Conservation (phyloP, 2,329 filamentous ascomycete species). For the Verticillium tricorpus region DNA sequence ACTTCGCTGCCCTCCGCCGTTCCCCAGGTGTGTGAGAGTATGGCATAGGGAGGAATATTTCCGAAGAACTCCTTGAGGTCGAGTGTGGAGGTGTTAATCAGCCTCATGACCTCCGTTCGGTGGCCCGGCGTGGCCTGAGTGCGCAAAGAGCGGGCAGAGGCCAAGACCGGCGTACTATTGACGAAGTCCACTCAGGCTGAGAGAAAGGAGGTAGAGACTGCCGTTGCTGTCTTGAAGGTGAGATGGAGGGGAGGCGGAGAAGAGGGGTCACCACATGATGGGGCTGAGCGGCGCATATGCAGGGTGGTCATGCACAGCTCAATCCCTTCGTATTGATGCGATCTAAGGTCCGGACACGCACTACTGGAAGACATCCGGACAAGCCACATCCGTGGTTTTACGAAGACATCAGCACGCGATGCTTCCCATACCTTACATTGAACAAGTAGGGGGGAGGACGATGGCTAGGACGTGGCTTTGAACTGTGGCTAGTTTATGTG, state of each 20-base stretch:
- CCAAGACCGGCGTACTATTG: not conserved
- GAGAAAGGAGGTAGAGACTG: not conserved
- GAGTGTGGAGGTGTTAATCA: conserved; percentile 1
- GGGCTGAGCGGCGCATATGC: not conserved
- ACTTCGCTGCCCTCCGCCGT: conserved; percentile 10
- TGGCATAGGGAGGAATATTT: conserved; percentile 12
- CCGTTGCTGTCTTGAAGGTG: not conserved
- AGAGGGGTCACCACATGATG: not conserved
- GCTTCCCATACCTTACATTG: too few relatives aligned
- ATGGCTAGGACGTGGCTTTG: too few relatives aligned
- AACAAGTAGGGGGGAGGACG: too few relatives aligned
- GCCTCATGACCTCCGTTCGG: not conserved
- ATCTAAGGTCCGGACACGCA: too few relatives aligned
- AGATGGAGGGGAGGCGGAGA: not conserved
- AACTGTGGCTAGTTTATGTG: not conserved
- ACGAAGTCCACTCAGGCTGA: too few relatives aligned
- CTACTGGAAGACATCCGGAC: too few relatives aligned
- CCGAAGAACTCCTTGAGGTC: conserved; percentile 1
- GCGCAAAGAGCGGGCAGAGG: not conserved
- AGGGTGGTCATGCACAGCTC: not conserved
- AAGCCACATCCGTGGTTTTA: too few relatives aligned
- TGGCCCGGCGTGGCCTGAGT: too few relatives aligned
- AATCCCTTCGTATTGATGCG: too few relatives aligned
- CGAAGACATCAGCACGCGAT: too few relatives aligned
- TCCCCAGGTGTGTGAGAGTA: conserved; percentile 17